Evolutionary conservation across 192 early-diverging fungal genomes (phyloP), one percentile per base, ranked within the genome.

Genomic region (Gorgonomyces haynaldii): DNA sequence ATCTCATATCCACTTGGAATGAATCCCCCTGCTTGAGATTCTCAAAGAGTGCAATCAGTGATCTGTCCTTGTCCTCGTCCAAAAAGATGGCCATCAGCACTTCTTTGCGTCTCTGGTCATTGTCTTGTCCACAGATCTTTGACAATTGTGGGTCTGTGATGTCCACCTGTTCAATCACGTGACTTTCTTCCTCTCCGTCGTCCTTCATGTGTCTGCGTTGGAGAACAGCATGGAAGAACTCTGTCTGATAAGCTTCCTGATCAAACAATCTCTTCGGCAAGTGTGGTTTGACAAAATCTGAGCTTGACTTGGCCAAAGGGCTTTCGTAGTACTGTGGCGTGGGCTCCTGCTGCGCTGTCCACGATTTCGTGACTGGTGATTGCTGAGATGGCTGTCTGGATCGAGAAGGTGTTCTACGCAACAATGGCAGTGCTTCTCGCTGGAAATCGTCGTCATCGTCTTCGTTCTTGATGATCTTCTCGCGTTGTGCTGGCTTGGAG

Each of bases 1-100:
- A 31, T n/a, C 30, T 35, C 48, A 50, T 42, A 42, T 61, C 35
- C 4, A 48, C 15, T 22, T 61, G 37, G 21, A 60, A 46, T 20
- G 9, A 19, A n/a, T n/a, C 9, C 3, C 4, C 19, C 1, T 46
- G 7, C 23, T 22, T 13, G 29, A 46, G 7, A 17, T 34, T 21
- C 23, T 46, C 45, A 46, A 46, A 46, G 23, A 34, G 9, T 16
- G 45, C 45, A 23, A n/a, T 46, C 17, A 8, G 3, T 4, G 23
- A 9, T n/a, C 12, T 9, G 45, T 46, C 20, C 7, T 29, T 16
- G n/a, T 46, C 45, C 23, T 46, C 32, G 29, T 19, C 19, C 16
- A 23, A 26, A 20, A 46, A 6, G 29, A 21, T n/a, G 7, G 12
- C 9, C 27, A 46, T 19, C 12, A 46, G 16, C 32, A n/a, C 23